Conservation (phyloP, 257 asterid genomes). For the Fraxinus quadrangulata region DNA sequence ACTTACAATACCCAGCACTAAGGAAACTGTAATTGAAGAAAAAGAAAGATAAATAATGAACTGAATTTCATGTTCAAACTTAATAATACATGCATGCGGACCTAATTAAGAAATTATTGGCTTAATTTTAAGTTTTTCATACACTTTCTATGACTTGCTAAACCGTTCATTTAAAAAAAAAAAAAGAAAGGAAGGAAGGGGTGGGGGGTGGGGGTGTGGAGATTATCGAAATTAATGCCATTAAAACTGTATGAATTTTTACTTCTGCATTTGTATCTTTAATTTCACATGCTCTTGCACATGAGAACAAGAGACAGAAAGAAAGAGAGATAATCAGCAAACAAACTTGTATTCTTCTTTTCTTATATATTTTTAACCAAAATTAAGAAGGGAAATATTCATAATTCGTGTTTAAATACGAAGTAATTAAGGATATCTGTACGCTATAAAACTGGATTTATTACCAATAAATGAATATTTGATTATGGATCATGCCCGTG, state of each 20-base stretch:
- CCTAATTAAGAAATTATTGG: not conserved
- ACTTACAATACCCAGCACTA: not conserved
- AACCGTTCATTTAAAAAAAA: too few relatives aligned
- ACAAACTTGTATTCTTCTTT: not conserved
- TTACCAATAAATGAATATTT: not conserved
- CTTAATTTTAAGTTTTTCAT: too few relatives aligned
- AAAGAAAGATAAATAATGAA: not conserved
- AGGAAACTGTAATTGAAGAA: not conserved
- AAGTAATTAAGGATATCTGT: not conserved
- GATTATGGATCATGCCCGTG: slow-evolving; percentile 20
- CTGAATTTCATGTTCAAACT: not conserved
- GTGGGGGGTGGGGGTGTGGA: too few relatives aligned
- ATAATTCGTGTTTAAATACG: not conserved
- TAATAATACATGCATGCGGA: not conserved
- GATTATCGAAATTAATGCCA: not conserved
- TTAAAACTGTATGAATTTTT: too few relatives aligned
- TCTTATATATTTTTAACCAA: not conserved
- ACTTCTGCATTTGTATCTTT: not conserved
- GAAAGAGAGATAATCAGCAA: not conserved
- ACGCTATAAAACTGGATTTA: not conserved
- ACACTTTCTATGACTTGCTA: too few relatives aligned
- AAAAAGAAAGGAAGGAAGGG: too few relatives aligned
- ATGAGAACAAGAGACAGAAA: not conserved
- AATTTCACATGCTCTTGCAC: not conserved
- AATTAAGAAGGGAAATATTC: not conserved